Evolutionary conservation across 2,329 filamentous ascomycete species (phyloP).

Genomic region (Chalara sp.): DNA sequence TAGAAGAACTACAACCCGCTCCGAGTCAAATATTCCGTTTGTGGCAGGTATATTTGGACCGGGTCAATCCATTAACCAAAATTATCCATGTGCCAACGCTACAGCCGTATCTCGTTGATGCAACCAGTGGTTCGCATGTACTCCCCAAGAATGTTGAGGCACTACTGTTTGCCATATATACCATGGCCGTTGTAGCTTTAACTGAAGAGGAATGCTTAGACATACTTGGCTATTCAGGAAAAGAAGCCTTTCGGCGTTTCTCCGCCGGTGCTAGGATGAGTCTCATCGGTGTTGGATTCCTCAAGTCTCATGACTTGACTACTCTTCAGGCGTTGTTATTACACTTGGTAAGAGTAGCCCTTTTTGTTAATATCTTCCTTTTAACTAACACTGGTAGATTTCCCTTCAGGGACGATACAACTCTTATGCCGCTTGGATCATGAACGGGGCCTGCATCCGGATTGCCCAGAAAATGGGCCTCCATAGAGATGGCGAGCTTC

Average conservation of each 20-base stretch:
- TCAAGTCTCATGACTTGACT: background rate
- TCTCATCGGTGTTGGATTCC: background rate
- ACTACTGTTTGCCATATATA: background rate
- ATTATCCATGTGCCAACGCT: conserved; percentile 38
- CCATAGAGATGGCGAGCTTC: conserved; percentile 52
- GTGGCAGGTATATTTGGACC: conserved; percentile 63
- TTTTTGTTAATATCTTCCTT: background rate
- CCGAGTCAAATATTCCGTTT: conserved; percentile 54
- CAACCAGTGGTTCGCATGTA: background rate
- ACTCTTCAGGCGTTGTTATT: background rate
- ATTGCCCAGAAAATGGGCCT: conserved; percentile 63
- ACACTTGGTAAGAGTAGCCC: background rate
- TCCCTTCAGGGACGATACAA: background rate
- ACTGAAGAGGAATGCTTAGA: background rate
- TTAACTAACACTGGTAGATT: background rate
- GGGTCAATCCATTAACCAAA: conserved; percentile 62
- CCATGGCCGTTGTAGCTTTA: background rate
- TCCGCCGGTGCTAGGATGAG: background rate
- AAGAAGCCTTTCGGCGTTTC: background rate
- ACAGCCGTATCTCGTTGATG: background rate
- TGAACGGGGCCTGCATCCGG: conserved; percentile 54
- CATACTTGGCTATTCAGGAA: background rate
- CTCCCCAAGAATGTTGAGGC: background rate
- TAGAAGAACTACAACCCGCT: conserved; percentile 46
- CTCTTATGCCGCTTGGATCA: conserved; percentile 2